Base-by-base conservation (phyloP, 2,329 filamentous ascomycete genomes). In the Fusarium armeniacum region DNA sequence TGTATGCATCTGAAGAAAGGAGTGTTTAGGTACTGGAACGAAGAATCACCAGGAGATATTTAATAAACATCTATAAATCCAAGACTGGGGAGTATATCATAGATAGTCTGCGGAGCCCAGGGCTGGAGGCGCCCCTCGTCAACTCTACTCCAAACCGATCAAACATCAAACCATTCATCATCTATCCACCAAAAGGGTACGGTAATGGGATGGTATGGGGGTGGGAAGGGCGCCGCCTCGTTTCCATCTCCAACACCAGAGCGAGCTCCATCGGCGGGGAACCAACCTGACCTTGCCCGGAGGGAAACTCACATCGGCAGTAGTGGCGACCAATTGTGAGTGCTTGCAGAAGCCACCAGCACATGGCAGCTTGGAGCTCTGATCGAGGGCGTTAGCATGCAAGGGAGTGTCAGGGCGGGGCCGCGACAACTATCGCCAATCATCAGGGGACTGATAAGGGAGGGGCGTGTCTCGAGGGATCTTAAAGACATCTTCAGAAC, bases 11-110 rank as follows among this genome's bases (percentile, higher is more conserved):
- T 74, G 73, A 70, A 65, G 73, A 77, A 77, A 73, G 74, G 72
- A 77, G 69, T 67, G 73, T 67, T 50, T 69, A 65, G 61, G 62
- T 74, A 80, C 79, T 81, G 80, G 80, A 80, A 81, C 78, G 80
- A 69, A 76, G 73, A 67, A 63, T 70, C 65, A 70, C 69, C 70
- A 77, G 73, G 76, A 77, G 76, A 77, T 66, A 67, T 69, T 61
- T 70, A 73, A 69, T 72, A 73, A 72, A 74, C 72, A 66, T 76
- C 75, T 79, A 79, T 80, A 79, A 78, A 79, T 78, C 78, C 78
- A 77, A 80, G 77, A 79, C 78, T 73, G 66, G 73, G 73, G 70
- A 76, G 71, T 73, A 73, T 67, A 75, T 71, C 61, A 74, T 71
- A 73, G 73, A 73, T 74, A 75, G 73, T 73, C 70, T 73, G 66